Conservation (phyloP, 2,329 filamentous ascomycete genomes). For the Fusarium circinatum region DNA sequence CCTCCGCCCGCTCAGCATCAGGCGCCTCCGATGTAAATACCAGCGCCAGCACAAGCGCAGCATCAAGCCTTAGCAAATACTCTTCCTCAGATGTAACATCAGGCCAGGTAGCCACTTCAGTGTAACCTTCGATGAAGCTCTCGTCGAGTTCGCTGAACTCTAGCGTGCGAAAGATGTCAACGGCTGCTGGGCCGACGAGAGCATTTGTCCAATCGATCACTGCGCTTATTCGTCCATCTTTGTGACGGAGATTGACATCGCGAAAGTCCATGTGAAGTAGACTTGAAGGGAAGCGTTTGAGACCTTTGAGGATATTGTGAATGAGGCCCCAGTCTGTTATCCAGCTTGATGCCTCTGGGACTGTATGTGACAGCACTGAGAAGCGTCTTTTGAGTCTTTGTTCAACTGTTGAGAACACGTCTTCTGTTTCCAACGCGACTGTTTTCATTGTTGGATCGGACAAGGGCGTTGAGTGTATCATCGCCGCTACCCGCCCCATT, state of each 20-base stretch:
- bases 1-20: background rate
- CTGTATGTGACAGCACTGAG: background rate
- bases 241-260: conserved; percentile 4
- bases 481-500: conserved; percentile 7
- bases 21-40: conserved; percentile 3
- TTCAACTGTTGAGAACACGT: background rate
- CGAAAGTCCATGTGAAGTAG: conserved; percentile 22
- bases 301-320: background rate
- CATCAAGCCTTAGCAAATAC: background rate
- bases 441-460: fast-evolving
- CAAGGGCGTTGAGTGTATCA: background rate
- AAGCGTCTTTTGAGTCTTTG: conserved; percentile 7
- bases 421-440: background rate
- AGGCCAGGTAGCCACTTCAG: fast-evolving
- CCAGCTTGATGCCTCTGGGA: background rate
- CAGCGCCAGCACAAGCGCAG: conserved; percentile 13
- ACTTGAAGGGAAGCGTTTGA: background rate
- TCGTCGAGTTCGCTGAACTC: conserved; percentile 2
- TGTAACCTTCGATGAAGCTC: background rate
- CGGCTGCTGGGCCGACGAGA: background rate
- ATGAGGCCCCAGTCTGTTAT: background rate
- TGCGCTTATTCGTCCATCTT: background rate
- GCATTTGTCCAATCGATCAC: conserved; percentile 20
- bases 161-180: conserved; percentile 10
- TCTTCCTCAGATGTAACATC: background rate